Evolutionary conservation across 805 yeast genomes (phyloP).

Genomic region (Ogataea pignaliae): DNA sequence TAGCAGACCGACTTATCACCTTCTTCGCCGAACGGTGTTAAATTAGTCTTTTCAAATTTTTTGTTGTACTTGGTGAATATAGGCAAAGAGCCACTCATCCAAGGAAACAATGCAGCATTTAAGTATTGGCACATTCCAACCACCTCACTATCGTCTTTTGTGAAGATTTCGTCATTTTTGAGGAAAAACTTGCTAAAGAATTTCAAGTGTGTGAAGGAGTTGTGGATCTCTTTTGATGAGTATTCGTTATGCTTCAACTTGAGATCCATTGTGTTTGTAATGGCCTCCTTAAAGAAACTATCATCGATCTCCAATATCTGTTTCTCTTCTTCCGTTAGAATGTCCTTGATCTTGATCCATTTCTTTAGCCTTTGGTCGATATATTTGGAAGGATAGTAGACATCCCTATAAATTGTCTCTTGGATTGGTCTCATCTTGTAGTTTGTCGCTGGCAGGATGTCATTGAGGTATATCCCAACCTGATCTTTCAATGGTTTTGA

Average conservation of each 20-base stretch:
- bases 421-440: slow-evolving; percentile 26
- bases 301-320: slow-evolving; percentile 19
- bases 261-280: slow-evolving; percentile 15
- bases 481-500: slow-evolving; percentile 10
- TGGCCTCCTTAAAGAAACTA: slow-evolving; percentile 15
- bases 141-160: slow-evolving; percentile 2
- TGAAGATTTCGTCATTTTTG: slow-evolving; percentile 3
- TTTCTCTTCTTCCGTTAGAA: slow-evolving; percentile 22
- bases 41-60: slow-evolving; percentile 6
- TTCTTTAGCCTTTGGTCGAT: slow-evolving; percentile 20
- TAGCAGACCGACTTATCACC: slow-evolving; percentile 16
- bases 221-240: slow-evolving; percentile 21
- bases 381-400: slow-evolving; percentile 25
- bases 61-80: slow-evolving; percentile 33
- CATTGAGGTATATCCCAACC: slow-evolving; percentile 15
- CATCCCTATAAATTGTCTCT: slow-evolving; percentile 27
- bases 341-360: slow-evolving; percentile 26
- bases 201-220: slow-evolving; percentile 23
- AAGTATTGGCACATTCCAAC: slow-evolving; percentile 14
- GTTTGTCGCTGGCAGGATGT: slow-evolving; percentile 17
- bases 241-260: slow-evolving; percentile 22
- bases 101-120: slow-evolving; percentile 33
- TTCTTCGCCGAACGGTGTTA: slow-evolving; percentile 12
- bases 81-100: slow-evolving; percentile 38
- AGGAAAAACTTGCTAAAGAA: slow-evolving; percentile 23